These are phyloP conservation scores for Conoideocrella luteorostrata DNA, from an alignment of 2,329 filamentous ascomycete species.

Conservation along the genomic window DNA sequence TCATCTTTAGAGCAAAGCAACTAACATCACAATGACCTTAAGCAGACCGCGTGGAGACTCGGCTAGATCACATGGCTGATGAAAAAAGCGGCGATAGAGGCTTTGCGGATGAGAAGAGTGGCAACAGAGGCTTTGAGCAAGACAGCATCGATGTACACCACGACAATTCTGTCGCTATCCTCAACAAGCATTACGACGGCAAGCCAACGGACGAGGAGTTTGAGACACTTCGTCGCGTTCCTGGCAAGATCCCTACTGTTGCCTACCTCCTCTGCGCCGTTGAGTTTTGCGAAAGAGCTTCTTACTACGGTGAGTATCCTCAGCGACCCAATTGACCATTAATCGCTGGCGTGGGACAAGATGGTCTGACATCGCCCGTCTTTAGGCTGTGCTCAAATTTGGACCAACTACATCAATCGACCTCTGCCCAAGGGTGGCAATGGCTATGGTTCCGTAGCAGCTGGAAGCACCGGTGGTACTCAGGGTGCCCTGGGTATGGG, in stretches of 20 bases:
- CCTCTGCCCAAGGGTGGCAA: constrained; percentile 46
- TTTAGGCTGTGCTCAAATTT: constrained; percentile 15
- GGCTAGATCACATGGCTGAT: too few relatives aligned
- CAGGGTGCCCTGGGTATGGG: constrained; percentile 55
- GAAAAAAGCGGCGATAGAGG: too few relatives aligned
- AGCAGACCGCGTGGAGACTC: background rate
- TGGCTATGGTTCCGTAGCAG: constrained; percentile 37
- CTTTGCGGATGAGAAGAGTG: too few relatives aligned
- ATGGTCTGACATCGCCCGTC: background rate
- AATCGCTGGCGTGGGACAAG: too few relatives aligned
- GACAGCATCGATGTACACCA: background rate
- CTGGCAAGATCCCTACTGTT: constrained; percentile 43
- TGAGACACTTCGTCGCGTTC: constrained; percentile 43
- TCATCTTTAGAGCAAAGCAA: too few relatives aligned
- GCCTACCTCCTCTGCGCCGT: constrained; percentile 53
- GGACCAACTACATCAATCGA: constrained; percentile 55
- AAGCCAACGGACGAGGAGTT: constrained; percentile 49
- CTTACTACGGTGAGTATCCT: constrained; percentile 45
- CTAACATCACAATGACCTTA: background rate
- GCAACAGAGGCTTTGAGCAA: too few relatives aligned
- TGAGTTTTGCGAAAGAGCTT: constrained; percentile 55
- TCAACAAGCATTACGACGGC: constrained; percentile 23
- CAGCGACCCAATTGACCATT: background rate
- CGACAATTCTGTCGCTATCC: constrained; percentile 9
- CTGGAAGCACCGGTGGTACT: constrained; percentile 33